Base-by-base conservation (phyloP, 495 filamentous ascomycete species). In the Penicillium canescens region DNA sequence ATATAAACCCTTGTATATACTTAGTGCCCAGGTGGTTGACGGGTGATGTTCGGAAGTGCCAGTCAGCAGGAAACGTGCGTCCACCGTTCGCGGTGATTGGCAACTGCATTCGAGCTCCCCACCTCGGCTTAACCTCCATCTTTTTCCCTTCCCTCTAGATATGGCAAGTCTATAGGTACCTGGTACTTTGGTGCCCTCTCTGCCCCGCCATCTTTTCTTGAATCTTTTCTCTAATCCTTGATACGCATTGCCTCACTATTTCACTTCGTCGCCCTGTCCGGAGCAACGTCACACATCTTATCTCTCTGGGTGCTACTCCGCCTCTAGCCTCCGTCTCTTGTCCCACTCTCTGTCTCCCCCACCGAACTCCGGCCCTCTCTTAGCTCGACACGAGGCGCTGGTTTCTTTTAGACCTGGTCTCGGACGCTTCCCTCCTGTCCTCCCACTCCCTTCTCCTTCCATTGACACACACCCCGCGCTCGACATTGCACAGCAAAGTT, bases 281-380 rank as follows among this genome's bases (percentile, higher is more conserved):
- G 24, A 24, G 34, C 49, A 52, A 42, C 42, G 50, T 53, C 50
- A 46, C 45, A 38, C 49, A 33, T 52, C 36, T 35, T 40, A 52
- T 57, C 54, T 56, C 48, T 7, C 44, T 40, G 21, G 42, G 56
- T 60, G 50, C 57, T 50, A 66, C 51, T 34, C 28, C 36, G 31
- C 26, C 14, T 45, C 42, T 5, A 46, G 52, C 18, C 23, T 24
- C 23, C 23, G 6, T 24, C 36, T 24, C 28, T 36, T 62, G 60
- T 60, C 55, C 63, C 60, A 66, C 63, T 56, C 56, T 50, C 39
- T 50, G 48, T 49, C 33, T 59, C 61, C 63, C 52, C 56, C 63
- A 62, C 62, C 51, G 44, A 49, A 24, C 41, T 53, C 33, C 41
- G 20, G 35, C 35, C 61, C 59, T 52, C 55, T 52, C 52, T 44